Conservation (phyloP, 768 basidiomycete species). For the Lactarius psammicola region DNA sequence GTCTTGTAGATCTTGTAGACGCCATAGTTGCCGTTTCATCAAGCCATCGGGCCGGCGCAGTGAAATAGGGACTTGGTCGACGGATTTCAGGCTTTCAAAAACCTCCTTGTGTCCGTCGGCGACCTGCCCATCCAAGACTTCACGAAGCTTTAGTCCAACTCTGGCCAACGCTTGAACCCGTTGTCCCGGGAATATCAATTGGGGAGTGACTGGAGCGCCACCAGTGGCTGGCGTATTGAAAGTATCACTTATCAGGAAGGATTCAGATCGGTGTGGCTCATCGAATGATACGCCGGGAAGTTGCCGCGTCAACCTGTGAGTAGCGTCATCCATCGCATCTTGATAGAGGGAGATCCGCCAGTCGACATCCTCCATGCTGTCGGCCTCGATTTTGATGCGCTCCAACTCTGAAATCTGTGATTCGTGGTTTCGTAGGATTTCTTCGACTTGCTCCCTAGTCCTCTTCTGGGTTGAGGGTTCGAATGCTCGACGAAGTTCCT, state of each 20-base stretch:
- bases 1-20: too few species aligned
- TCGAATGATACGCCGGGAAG: not conserved
- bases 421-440: not conserved
- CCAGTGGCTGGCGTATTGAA: not conserved
- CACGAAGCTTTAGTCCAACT: not conserved
- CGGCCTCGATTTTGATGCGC: constrained; percentile 1
- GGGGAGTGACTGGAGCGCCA: not conserved
- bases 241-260: not conserved
- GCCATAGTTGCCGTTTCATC: too few species aligned
- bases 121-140: not conserved
- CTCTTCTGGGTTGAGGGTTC: not conserved
- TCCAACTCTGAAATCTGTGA: constrained; percentile 2
- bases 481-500: constrained; percentile 3
- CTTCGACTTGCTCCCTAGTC: not conserved
- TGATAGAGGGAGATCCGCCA: not conserved
- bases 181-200: not conserved
- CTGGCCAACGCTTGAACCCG: not conserved
- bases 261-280: not conserved
- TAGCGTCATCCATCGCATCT: not conserved
- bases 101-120: not conserved
- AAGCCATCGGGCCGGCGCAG: too few species aligned
- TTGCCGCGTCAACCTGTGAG: not conserved
- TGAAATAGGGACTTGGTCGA: not conserved
- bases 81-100: not conserved
- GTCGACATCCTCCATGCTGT: not conserved